phyloP scores from a whole-genome alignment of 2,329 filamentous ascomycete genomes.

The Penicillium paneum region DNA sequence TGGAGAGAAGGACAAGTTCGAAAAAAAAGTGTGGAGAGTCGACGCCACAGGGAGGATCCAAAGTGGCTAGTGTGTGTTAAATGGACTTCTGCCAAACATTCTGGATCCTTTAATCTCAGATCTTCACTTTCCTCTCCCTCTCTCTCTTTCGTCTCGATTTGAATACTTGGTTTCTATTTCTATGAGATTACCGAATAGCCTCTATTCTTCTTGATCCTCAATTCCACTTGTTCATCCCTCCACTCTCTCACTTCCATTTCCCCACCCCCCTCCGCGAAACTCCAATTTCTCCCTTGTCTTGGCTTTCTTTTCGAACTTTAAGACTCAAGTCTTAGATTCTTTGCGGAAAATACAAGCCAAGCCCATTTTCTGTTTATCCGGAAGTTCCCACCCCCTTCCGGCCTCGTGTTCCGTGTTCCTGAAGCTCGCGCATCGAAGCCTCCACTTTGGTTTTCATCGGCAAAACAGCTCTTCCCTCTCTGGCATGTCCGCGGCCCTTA shows the following conservation, averaged over 20 bases:
- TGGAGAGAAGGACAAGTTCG: neutral
- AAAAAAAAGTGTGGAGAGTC: conserved; percentile 4
- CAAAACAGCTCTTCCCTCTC: conserved; percentile 30
- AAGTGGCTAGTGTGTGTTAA: conserved; percentile 11
- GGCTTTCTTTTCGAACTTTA: conserved; percentile 3
- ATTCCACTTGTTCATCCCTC: conserved; percentile 4
- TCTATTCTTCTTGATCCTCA: neutral
- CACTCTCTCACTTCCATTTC: conserved; percentile 8
- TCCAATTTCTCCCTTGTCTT: conserved; percentile 8
- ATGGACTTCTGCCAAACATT: conserved; percentile 11
- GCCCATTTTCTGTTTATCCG: conserved; percentile 3
- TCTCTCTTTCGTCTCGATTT: neutral
- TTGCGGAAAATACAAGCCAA: neutral
- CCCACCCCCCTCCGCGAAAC: conserved; percentile 3
- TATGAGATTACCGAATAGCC: neutral
- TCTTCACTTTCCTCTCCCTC: conserved; percentile 15
- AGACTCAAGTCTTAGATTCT: neutral
- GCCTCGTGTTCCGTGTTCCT: conserved; percentile 11
- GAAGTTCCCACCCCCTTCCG: neutral
- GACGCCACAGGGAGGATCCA: conserved; percentile 9
- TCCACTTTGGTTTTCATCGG: conserved; percentile 25
- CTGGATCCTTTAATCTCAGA: conserved; percentile 16
- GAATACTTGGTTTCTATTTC: neutral
- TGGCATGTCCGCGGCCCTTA: conserved; percentile 30
- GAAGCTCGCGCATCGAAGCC: conserved; percentile 7